Base-by-base conservation (phyloP, 306 rosid species). In the Vigna trinervia region DNA sequence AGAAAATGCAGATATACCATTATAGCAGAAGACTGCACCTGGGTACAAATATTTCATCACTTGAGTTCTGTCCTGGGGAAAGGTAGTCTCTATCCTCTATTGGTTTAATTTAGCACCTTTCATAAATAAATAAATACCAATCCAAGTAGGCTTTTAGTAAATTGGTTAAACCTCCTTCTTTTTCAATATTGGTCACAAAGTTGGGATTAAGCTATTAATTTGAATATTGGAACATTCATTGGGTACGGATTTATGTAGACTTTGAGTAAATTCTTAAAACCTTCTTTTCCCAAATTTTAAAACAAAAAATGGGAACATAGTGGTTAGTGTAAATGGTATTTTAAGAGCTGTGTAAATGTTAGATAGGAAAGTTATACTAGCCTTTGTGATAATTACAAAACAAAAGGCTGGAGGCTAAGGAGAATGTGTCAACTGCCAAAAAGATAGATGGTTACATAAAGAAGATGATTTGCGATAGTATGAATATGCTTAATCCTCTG, bases 1-100 rank as follows among this genome's bases (percentile, higher is more conserved):
- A 89, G 87, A 92, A 92, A 84, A 95, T 95, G 98, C 96, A 85
- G 87, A 84, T 95, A 71, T 69, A 76, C 86, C 98, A 95, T 79
- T 83, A 83, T 78, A 92, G 96, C 84, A 95, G 79, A 89, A 89
- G 98, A 86, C 88, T 95, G 52, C 97, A 95, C 75, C 85, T 92
- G 56, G 97, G 97, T 73, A 89, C 96, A 61, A 67, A 81, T 83
- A 95, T 95, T 76, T 89, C 85, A 57, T 78, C 92, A 1, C 84
- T 95, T 6, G 95, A 89, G 41, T 92, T 92, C 70, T 95, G 98
- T 84, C 98, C 98, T 75, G 76, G 79, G 56, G 98, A 95, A 86
- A 95, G 97, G 98, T 89, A 80, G 32, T 63, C 8, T 65, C 75
- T 41, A 61, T 59, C 51, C 67, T 19, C 43, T 64, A 17, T 30